Evolutionary conservation across 2,329 filamentous ascomycete species (phyloP), one percentile per base, ranked within the genome.

Genomic region (Cercospora sojina): DNA sequence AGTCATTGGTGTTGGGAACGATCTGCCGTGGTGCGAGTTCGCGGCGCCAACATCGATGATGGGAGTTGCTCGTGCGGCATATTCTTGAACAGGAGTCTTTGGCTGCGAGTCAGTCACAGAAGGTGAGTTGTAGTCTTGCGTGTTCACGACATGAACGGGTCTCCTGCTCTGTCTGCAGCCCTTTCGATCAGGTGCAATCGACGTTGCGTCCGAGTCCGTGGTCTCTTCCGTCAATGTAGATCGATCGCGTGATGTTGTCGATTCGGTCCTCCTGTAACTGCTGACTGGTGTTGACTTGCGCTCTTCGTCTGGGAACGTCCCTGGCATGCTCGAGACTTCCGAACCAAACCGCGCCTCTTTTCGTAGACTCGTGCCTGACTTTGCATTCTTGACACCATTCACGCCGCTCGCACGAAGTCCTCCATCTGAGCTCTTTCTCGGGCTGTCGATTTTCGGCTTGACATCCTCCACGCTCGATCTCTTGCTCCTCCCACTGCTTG

Each of bases 161-260:
- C 68, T 59, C 57, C 64, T 77, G 20, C 77, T 77, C 60, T 62
- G 60, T 53, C 60, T 62, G 6, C 73, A 71, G n/a, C 76, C 71
- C 53, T 77, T 79, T 16, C 76, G 73, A 38, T 81, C 79, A 41
- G 79, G 80, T 20, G 78, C 72, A 70, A 83, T 76, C 0, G 81
- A 82, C 6, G 82, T 83, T 18, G 80, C 79, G 58, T 83, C 79
- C 1, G 82, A 83, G 66, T 83, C 81, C 18, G 80, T 72, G 10
- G 75, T 80, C 10, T 78, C 77, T 60, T 77, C 76, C 3, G 80
- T 81, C 25, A 82, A 68, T 29, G 76, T 79, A 0, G 80, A 82
- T 10, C 75, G 74, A 20, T 77, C 71, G 12, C 59, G 66, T 31
- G 69, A 71, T 3, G 70, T 64, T 18, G 73, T 74, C 9, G 76